Base-by-base conservation (phyloP, 805 yeast genomes). In the Candida michaelii region DNA sequence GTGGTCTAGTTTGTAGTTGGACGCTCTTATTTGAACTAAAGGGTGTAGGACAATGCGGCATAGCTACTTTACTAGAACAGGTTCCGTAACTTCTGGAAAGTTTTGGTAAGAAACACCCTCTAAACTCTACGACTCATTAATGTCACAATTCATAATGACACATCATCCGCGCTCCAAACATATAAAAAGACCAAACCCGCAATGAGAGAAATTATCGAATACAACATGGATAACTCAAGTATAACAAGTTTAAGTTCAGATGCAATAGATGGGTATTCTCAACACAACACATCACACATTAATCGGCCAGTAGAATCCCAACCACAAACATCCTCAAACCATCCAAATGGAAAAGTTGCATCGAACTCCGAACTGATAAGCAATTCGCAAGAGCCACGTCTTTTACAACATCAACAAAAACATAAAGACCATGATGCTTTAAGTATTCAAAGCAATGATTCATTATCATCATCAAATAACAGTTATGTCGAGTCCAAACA, bases 391-490 rank as follows among this genome's bases (percentile, higher is more conserved):
- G 14, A 11, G 4, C 10, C 15, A 15, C n/a, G n/a, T n/a, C n/a
- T n/a, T n/a, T n/a, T n/a, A n/a, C 15, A 6, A 23, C 23, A 21
- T 14, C 19, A 30, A 2, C 17, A 9, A 35, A 37, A 11, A n/a
- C 30, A n/a, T n/a, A 19, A 30, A 24, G 42, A 32, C 8, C 24
- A 21, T 2, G 43, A 40, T 15, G 27, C 13, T 21, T 6, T 23
- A 9, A 18, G 53, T 49, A 51, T 41, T 8, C 44, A 41, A 30
- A 41, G 44, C 25, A 23, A 15, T 24, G 40, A 29, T 13, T 41
- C 44, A 19, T 30, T 41, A 24, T 34, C 44, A 8, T 29, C 40
- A 3, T 27, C 36, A 18, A 40, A 18, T 24, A 14, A 16, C 24
- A 33, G 39, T 18, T 33, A 25, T 24, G 29, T 14, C 5, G 29